Evolutionary conservation across 345 rosid species (phyloP).

Genomic region (Gossypium bickii): DNA sequence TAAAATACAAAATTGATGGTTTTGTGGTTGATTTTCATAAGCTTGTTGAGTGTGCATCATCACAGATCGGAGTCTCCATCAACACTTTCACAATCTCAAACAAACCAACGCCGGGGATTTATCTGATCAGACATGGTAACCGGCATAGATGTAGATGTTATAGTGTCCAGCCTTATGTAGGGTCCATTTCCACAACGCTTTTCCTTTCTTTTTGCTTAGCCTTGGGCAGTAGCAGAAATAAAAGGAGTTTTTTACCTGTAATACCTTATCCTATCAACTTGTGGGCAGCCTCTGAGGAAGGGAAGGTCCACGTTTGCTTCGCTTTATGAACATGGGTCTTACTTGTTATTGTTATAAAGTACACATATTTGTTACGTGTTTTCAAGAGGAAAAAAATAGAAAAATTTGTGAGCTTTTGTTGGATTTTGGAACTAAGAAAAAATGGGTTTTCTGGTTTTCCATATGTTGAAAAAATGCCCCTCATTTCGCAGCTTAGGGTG

Average conservation of each 20-base stretch:
- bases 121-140: not conserved
- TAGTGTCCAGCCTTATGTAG: not conserved
- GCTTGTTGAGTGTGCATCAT: no score
- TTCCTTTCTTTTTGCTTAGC: not conserved
- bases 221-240: not conserved
- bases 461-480: not conserved
- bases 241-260: not conserved
- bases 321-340: constrained; percentile 3
- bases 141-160: not conserved
- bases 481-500: not conserved
- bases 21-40: not conserved
- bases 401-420: not conserved
- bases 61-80: not conserved
- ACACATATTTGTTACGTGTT: not conserved
- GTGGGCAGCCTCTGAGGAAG: not conserved
- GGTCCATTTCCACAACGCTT: not conserved
- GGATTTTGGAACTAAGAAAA: not conserved
- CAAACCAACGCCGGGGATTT: not conserved
- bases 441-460: not conserved
- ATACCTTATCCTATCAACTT: not conserved
- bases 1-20: not conserved
- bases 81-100: not conserved
- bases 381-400: not conserved
- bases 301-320: not conserved
- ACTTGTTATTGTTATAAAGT: not conserved